These are phyloP conservation scores for Agarophyton chilense DNA, from an alignment of 23 red algal species.

Conservation along the genomic window DNA sequence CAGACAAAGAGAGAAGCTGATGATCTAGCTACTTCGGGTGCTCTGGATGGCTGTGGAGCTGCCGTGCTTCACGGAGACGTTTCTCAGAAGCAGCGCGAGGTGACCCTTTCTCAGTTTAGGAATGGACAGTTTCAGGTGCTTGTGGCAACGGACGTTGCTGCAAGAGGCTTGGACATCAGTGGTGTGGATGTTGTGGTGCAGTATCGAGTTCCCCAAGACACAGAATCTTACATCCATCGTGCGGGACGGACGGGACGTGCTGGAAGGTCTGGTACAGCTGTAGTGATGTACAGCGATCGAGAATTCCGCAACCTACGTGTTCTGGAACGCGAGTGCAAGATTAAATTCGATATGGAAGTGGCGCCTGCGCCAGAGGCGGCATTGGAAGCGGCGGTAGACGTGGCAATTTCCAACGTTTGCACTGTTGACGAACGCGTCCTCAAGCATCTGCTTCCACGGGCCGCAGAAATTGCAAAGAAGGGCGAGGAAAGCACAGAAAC, in stretches of 20 bases:
- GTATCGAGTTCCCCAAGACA: slow-evolving; percentile 81
- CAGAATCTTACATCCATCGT: slow-evolving; percentile 93
- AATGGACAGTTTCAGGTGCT: slow-evolving; percentile 90
- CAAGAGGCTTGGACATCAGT: slow-evolving; percentile 93
- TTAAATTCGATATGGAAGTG: slow-evolving; percentile 85
- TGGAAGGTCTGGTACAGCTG: slow-evolving; percentile 81
- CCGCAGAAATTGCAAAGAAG: slow-evolving; percentile 42
- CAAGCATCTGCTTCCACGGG: slow-evolving; percentile 40
- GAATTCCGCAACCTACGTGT: slow-evolving; percentile 59
- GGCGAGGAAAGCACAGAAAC: slow-evolving; percentile 43
- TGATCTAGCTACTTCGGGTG: slow-evolving; percentile 77
- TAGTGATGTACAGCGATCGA: slow-evolving; percentile 85
- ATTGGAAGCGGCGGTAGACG: slow-evolving; percentile 73
- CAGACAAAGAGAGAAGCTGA: slow-evolving; percentile 96
- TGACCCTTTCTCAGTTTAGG: slow-evolving; percentile 88
- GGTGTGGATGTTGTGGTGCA: slow-evolving; percentile 97
- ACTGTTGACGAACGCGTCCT: slow-evolving; percentile 60
- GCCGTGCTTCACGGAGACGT: slow-evolving; percentile 97
- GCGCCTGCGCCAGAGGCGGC: slow-evolving; percentile 80
- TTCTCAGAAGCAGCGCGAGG: slow-evolving; percentile 89
- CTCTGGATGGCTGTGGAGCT: slow-evolving; percentile 83
- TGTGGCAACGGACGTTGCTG: slow-evolving; percentile 98
- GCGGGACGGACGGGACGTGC: slow-evolving; percentile 94
- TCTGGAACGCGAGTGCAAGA: slow-evolving; percentile 74
- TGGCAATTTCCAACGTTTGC: slow-evolving; percentile 46